These are phyloP conservation scores for Lathyrus tuberosus DNA, from an alignment of 306 rosid genomes.

Conservation along the genomic window DNA sequence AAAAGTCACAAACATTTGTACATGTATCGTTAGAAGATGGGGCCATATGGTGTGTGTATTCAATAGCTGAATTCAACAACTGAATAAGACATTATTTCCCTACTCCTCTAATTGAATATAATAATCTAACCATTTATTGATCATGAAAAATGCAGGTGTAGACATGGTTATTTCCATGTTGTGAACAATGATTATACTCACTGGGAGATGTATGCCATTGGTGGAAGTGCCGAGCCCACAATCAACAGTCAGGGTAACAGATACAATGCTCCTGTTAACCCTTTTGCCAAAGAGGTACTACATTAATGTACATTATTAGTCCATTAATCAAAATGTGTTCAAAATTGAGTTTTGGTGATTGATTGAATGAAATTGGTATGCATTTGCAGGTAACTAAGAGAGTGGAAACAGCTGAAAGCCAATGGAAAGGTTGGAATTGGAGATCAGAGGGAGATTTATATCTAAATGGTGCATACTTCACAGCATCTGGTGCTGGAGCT, in stretches of 20 bases:
- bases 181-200: slow-evolving; percentile 99
- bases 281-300: slow-evolving; percentile 90
- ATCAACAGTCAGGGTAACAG: slow-evolving; percentile 99
- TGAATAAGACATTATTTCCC: slow-evolving; percentile 19
- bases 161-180: slow-evolving; percentile 97
- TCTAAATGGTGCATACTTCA: slow-evolving; percentile 89
- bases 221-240: slow-evolving; percentile 94
- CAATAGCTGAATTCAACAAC: slow-evolving; percentile 32
- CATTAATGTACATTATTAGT: background rate
- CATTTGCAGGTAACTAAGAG: slow-evolving; percentile 81
- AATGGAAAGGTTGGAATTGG: slow-evolving; percentile 96
- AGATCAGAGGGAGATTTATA: slow-evolving; percentile 92
- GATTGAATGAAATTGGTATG: slow-evolving; percentile 3
- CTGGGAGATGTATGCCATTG: slow-evolving; percentile 99
- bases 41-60: slow-evolving; percentile 19
- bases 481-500: slow-evolving; percentile 98
- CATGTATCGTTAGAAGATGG: slow-evolving; percentile 17
- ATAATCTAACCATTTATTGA: too few species aligned
- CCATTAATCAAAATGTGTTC: background rate
- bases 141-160: slow-evolving; percentile 66
- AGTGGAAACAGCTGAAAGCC: slow-evolving; percentile 66
- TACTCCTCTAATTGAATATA: slow-evolving; percentile 20
- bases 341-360: slow-evolving; percentile 1
- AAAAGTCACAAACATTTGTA: slow-evolving; percentile 19
- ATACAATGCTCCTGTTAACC: slow-evolving; percentile 85